A percentile compares a stretch with the other conserved stretches of the same genome.
phyloP scores from a whole-genome alignment of 2,329 filamentous ascomycete species.

The Hypoxylon sp. region DNA sequence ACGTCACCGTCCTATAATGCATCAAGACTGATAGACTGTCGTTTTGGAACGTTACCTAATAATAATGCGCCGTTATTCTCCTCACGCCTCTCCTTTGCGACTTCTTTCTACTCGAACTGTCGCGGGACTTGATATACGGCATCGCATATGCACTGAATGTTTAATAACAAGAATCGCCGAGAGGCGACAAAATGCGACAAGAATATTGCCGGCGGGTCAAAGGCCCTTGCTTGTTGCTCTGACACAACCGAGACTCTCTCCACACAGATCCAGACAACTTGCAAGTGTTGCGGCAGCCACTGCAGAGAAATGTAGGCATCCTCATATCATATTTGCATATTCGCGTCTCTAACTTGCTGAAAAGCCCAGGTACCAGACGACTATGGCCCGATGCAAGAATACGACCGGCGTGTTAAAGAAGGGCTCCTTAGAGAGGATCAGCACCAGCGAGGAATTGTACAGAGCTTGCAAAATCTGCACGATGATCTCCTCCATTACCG shows the following conservation, averaged over 20 bases:
- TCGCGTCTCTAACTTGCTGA: conserved; percentile 19
- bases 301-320: conserved; percentile 41
- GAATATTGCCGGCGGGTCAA: conserved; percentile 16
- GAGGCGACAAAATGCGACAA: conserved; percentile 39
- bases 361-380: conserved; percentile 48
- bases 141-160: conserved; percentile 34
- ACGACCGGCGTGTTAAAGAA: conserved; percentile 81
- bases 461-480: conserved; percentile 89
- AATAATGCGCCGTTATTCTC: conserved; percentile 46
- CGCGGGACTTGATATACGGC: conserved; percentile 30
- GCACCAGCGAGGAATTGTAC: conserved; percentile 92
- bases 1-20: conserved; percentile 31
- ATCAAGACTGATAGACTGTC: conserved; percentile 18
- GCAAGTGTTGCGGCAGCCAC: conserved; percentile 40
- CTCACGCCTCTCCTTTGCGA: conserved; percentile 38
- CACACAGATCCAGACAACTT: conserved; percentile 33
- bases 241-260: conserved; percentile 14
- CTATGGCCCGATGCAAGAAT: conserved; percentile 85
- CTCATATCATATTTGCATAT: neutral
- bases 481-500: conserved; percentile 81
- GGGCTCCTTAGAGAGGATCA: conserved; percentile 86
- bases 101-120: conserved; percentile 37
- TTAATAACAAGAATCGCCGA: conserved; percentile 34
- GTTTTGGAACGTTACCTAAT: conserved; percentile 25
- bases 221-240: conserved; percentile 8